A percentile compares a stretch with the other conserved stretches of the same genome.
Evolutionary conservation across 2,329 filamentous ascomycete species (phyloP).

Genomic region (Diaporthe aspalathi): DNA sequence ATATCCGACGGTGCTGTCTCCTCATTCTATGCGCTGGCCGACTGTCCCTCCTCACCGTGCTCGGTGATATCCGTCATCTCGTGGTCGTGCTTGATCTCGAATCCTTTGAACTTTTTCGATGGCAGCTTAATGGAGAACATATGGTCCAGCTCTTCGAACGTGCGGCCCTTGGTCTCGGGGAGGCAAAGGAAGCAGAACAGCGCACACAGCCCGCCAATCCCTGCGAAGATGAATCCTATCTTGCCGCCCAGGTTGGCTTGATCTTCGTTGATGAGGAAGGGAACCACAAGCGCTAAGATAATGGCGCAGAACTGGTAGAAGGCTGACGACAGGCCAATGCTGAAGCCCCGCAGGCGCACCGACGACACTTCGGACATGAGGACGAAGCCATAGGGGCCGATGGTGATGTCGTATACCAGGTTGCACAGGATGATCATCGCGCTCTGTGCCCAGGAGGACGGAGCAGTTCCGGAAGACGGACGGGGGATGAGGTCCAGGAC

Average conservation of each 20-base stretch:
- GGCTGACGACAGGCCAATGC: slow-evolving; percentile 43
- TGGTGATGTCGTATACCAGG: slow-evolving; percentile 40
- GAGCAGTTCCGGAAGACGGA: slow-evolving; percentile 43
- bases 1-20: neutral
- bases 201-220: slow-evolving; percentile 42
- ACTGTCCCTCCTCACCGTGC: neutral
- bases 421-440: slow-evolving; percentile 48
- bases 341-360: slow-evolving; percentile 38
- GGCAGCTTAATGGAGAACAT: slow-evolving; percentile 22
- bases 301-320: slow-evolving; percentile 45
- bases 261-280: slow-evolving; percentile 49
- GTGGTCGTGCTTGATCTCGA: neutral
- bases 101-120: slow-evolving; percentile 31
- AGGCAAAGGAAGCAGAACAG: slow-evolving; percentile 45
- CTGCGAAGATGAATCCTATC: slow-evolving; percentile 48
- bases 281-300: slow-evolving; percentile 48
- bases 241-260: slow-evolving; percentile 49
- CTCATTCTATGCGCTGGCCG: neutral
- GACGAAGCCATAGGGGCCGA: slow-evolving; percentile 40
- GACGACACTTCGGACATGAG: slow-evolving; percentile 41
- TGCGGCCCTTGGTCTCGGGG: slow-evolving; percentile 35
- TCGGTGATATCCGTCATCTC: neutral
- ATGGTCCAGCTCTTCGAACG: slow-evolving; percentile 37
- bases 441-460: slow-evolving; percentile 52
- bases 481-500: slow-evolving; percentile 51